These are phyloP conservation scores for Oryza nivara DNA, from an alignment of 176 grass and related monocot species.

Conservation along the genomic window DNA sequence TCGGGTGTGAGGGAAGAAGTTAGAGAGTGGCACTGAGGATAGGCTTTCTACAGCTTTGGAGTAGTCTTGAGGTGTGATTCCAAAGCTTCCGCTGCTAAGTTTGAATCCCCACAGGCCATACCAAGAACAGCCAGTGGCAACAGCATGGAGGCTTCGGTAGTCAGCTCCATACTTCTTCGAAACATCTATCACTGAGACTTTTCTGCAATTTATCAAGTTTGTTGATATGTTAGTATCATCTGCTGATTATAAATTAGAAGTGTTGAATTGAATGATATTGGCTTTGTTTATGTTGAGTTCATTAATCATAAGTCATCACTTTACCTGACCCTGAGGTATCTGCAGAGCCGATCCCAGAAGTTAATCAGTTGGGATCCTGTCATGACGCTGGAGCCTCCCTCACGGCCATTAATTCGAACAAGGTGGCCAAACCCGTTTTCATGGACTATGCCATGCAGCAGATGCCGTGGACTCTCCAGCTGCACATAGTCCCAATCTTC, in stretches of 20 bases:
- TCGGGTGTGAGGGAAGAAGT: constrained; percentile 43
- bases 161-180: constrained; percentile 67
- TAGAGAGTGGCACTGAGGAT: constrained; percentile 50
- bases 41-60: constrained; percentile 52
- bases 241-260: neutral
- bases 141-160: constrained; percentile 57
- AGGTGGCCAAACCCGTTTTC: constrained; percentile 84
- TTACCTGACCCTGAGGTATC: constrained; percentile 74
- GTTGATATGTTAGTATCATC: constrained; percentile 10
- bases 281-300: neutral
- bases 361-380: constrained; percentile 66
- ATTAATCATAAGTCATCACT: neutral
- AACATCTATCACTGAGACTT: constrained; percentile 69
- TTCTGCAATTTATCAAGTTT: constrained; percentile 50
- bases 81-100: constrained; percentile 68
- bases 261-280: neutral
- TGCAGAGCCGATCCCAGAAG: constrained; percentile 78
- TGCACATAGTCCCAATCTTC: constrained; percentile 51
- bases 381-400: constrained; percentile 58
- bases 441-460: constrained; percentile 74
- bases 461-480: constrained; percentile 52
- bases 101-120: constrained; percentile 77
- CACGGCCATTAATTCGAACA: constrained; percentile 59
- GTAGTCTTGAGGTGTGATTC: constrained; percentile 58
- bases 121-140: constrained; percentile 61